Base-by-base conservation (phyloP, 2,329 filamentous ascomycete genomes). In the Chrysoporthe deuterocubensis region DNA sequence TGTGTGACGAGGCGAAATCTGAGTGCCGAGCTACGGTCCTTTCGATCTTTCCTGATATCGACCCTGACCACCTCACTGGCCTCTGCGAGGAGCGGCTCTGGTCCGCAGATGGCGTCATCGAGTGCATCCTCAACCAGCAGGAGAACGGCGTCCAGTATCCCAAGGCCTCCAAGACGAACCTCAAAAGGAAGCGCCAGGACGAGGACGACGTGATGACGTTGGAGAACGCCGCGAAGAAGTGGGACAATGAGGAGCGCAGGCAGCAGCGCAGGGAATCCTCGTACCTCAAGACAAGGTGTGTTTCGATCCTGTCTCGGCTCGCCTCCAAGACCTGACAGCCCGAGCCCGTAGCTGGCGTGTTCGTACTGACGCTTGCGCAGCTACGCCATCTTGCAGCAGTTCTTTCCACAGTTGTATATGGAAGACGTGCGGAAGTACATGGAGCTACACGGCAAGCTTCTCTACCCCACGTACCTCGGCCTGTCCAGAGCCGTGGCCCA, bases 41-140 rank as follows among this genome's bases (percentile, higher is more conserved):
- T 9, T 58, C 66, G 4, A 60, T 84, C 9, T 84, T 86, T 67
- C 81, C 83, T 0, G 80, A 85, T 52, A 82, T 86, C 2, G 84
- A 81, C 67, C 76, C 73, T 0, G 68, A 78, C 0, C 81, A 79
- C 65, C 73, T 85, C 14, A 67, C 73, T 6, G 58, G 68, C 4
- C 66, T 80, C 4, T 74, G 74, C 2, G 43, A 64, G 0, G 68
- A 75, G 42, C 65, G 78, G 6, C 50, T 40, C 1, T 78, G 79
- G 68, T 63, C 78, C 50, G 18, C 76, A 2, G 72, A 78, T 4
- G 66, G 66, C 0, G 72, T 81, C 40, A 77, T 85, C 50, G 72
- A 75, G 50, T 60, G 72, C 40, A 78, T 86, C 16, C 70, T 85
- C 14, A 80, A 83, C 62, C 72, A 77, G 4, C 70, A 75, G 40